Evolutionary conservation across 176 grass and related monocot species (phyloP).

Genomic region (Cymbopogon citratus): DNA sequence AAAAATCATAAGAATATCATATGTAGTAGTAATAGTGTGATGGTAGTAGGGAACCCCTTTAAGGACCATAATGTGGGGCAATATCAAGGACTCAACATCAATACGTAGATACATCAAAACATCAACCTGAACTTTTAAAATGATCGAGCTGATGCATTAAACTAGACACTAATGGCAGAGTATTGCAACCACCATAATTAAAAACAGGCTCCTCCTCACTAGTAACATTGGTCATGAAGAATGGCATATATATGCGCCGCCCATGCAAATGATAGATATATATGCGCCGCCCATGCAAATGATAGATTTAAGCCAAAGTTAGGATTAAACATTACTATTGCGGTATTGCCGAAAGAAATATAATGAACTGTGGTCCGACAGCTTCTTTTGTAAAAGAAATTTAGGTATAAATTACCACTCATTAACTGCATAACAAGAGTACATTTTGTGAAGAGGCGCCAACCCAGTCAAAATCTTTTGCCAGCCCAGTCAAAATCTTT

Average conservation of each 20-base stretch:
- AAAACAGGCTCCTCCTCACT: background rate
- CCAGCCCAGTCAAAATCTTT: background rate
- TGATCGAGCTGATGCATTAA: background rate
- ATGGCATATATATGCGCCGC: too few species aligned
- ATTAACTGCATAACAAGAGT: background rate
- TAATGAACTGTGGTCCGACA: background rate
- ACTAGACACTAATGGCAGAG: background rate
- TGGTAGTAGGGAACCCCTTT: background rate
- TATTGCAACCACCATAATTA: background rate
- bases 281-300: too few species aligned
- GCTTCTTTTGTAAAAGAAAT: background rate
- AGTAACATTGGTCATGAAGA: background rate
- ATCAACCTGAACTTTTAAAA: background rate
- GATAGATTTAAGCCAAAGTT: too few species aligned
- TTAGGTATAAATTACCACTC: background rate
- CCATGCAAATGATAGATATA: too few species aligned
- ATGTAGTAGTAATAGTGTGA: too few species aligned
- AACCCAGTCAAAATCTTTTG: too few species aligned
- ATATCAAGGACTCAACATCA: background rate
- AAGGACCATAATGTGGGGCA: slow-evolving; percentile 6
- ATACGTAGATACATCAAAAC: background rate
- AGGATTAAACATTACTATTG: too few species aligned
- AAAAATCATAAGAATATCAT: background rate
- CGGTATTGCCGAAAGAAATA: too few species aligned
- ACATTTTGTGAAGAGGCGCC: background rate